Conservation (phyloP, 2,329 filamentous ascomycete species). For the Rhinocladiella similis region DNA sequence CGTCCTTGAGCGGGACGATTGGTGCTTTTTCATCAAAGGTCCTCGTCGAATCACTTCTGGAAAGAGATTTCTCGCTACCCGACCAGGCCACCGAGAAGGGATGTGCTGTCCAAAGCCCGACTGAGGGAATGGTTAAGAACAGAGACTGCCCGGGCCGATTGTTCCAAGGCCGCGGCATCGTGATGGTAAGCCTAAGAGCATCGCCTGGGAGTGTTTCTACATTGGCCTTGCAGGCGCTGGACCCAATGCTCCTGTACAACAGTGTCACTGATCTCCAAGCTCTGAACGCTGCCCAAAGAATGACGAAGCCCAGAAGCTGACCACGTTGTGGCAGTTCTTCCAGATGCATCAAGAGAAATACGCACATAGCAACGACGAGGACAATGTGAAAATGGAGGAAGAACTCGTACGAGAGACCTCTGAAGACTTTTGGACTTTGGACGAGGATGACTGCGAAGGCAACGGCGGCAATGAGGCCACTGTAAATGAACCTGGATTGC, state of each 20-base stretch:
- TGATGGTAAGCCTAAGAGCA: constrained; percentile 68
- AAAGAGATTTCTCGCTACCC: constrained; percentile 52
- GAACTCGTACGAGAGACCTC: constrained; percentile 96
- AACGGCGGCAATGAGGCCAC: constrained; percentile 47
- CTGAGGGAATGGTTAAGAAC: constrained; percentile 68
- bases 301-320: constrained; percentile 72
- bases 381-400: constrained; percentile 86
- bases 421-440: constrained; percentile 72
- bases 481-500: constrained; percentile 35
- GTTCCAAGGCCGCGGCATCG: constrained; percentile 65
- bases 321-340: constrained; percentile 68
- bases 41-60: constrained; percentile 11
- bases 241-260: constrained; percentile 62
- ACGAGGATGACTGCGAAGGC: constrained; percentile 67
- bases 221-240: constrained; percentile 62
- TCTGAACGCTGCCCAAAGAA: constrained; percentile 77
- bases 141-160: constrained; percentile 72
- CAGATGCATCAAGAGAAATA: constrained; percentile 77
- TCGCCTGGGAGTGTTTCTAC: constrained; percentile 71
- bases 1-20: constrained; percentile 45
- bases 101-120: constrained; percentile 71
- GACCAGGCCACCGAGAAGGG: constrained; percentile 80
- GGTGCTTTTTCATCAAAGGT: constrained; percentile 25
- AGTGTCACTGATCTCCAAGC: constrained; percentile 63
- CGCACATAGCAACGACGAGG: constrained; percentile 66